Base-by-base conservation (phyloP, 345 rosid genomes). In the Melaleuca alternifolia region DNA sequence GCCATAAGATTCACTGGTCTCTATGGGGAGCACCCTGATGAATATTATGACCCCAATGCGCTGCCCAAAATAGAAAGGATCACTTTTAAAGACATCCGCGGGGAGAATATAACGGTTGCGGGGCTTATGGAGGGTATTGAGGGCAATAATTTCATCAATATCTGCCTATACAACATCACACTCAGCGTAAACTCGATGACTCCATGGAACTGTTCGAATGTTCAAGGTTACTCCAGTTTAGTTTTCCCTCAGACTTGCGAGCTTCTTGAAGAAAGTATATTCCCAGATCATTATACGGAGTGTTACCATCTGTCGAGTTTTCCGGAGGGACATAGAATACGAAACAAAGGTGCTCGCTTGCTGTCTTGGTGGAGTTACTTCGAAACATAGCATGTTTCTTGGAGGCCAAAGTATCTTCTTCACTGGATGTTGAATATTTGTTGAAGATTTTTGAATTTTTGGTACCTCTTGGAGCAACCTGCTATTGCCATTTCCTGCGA, bases 1-100 rank as follows among this genome's bases (percentile, higher is more conserved):
- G 96, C 98, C 15, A 89, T 97, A 90, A 91, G 92, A 81, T 97
- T 97, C 88, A 92, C 95, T 0, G 94, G 98, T 81, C 89, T 87
- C 75, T 95, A 91, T 85, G 96, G 98, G 62, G 98, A 96, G 88
- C 99, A 97, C 89, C 99, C 99, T 30, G 99, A 96, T 86, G 98
- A 91, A 50, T 76, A 50, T 2, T 97, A 86, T 11, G 94, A 97
- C 88, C 95, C 96, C 37, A 92, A 86, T 56, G 99, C 98, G 48
- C 93, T 96, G 50, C 99, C 99, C 3, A 26, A 50, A 71, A 90
- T 97, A 48, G 96, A 96, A 86, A 90, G 87, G 86, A 91, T 97
- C 50, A 96, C 99, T 24, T 54, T 97, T 83, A 92, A 92, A 88
- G 92, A 97, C 91, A 90, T 97, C 62, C 85, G 28, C n/a, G 99